Evolutionary conservation across 805 yeast genomes (phyloP), one percentile per base, ranked within the genome.

Genomic region (Ogataea degrootiae): DNA sequence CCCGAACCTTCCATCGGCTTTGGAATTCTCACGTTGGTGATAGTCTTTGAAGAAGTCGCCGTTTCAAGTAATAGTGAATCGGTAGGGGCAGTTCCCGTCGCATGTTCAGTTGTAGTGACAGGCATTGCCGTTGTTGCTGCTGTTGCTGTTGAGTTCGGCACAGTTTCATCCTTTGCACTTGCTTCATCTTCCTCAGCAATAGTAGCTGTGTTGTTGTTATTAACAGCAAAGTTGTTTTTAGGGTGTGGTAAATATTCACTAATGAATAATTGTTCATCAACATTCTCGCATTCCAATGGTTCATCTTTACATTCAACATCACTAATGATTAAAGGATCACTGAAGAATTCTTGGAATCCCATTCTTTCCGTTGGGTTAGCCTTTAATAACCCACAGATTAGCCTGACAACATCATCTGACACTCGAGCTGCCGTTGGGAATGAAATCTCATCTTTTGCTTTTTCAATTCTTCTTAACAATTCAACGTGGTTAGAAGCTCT

Each of bases 401-500:
- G 75, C 46, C 76, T 70, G 55, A 83, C 80, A 53, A 94, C 73
- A 37, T 82, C 82, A 12, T 73, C 79, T 0, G 87, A 82, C 8
- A 84, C 78, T 52, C 80, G 77, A 4, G 85, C 79, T 38, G 78
- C 71, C 1, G 78, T 69, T 3, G 97, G 96, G 62, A 92, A 91
- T 29, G 76, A 70, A 39, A 94, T 89, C 44, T 72, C 73, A 67
- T 91, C 96, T 52, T 85, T 83, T 1, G 88, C 77, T 58, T 79
- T 81, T 62, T 91, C 96, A 56, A 94, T 94, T 60, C 84, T 87
- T 65, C 87, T 83, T 60, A 87, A 76, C 46, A 94, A 75, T 62
- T 92, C 97, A 52, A 94, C 82, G 64, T 92, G 98, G 62, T 94
- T 94, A 4, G 86, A 81, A 3, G 99, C 98, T 54, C 86, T 82